Base-by-base conservation (phyloP, 805 yeast species). In the Metschnikowia cerradonensis region DNA sequence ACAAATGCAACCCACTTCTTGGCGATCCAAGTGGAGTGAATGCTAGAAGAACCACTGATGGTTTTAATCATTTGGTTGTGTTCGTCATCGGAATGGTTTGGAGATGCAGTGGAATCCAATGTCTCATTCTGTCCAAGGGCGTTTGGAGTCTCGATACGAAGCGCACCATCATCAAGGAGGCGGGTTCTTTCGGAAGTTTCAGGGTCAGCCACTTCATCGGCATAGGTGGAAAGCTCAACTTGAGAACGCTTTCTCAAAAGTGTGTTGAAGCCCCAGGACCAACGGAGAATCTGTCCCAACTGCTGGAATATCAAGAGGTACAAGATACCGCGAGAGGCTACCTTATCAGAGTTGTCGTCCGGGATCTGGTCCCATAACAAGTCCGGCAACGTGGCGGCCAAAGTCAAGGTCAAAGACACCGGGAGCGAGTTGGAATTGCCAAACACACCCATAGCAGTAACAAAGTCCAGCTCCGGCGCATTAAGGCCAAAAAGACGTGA, bases 351-450 rank as follows among this genome's bases (percentile, higher is more conserved):
- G 19, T 76, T 70, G 63, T 87, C 95, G 61, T 81, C 78, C 7
- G 77, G 80, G 38, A 86, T 72, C 53, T 83, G 86, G 50, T 83
- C 88, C 95, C 95, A 87, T 45, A 82, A 78, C 52, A 87, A 72
- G 55, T 83, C 81, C 2, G 94, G 95, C 52, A 87, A 71, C 0
- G 92, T 83, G 63, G 84, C 84, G 1, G 91, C 83, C 55, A 87
- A 72, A 0, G 96, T 85, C 50, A 94, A 72, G 1, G 94, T 87
- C 57, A 94, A 76, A 0, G 97, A 90, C 1, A 92, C 98, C 0
- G 99, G 98, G 50, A 92, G 78, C 10, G 96, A 88, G 73, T 92
- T 92, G 41, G 96, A 89, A 70, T 92, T 94, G 48, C 97, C 98
- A 70, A 92, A 92, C 5, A 91, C 96, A 2, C 94, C 90, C 95